These are phyloP conservation scores for Neurospora sp. DNA, from an alignment of 495 filamentous ascomycete species.

Conservation along the genomic window DNA sequence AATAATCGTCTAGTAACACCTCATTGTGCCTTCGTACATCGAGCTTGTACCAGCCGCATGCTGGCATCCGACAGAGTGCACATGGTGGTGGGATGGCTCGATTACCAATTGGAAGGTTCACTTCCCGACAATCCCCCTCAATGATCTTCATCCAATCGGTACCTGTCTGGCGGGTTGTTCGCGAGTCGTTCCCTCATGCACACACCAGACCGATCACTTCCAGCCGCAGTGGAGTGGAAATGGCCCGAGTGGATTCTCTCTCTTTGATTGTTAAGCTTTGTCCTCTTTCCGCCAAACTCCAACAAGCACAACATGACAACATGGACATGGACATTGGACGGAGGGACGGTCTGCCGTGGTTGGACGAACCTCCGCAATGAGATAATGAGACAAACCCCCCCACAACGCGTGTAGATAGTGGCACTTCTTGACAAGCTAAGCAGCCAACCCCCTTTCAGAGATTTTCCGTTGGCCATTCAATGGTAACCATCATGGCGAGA, in stretches of 20 bases:
- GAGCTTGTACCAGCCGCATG: neutral
- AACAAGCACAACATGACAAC: neutral
- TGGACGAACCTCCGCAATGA: neutral
- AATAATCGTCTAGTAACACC: too few species aligned
- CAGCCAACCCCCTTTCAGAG: neutral
- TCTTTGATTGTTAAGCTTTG: neutral
- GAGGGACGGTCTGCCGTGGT: neutral
- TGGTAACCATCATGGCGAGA: neutral
- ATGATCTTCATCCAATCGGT: neutral
- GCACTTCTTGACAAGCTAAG: neutral
- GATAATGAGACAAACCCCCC: neutral
- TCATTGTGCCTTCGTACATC: neutral
- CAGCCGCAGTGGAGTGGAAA: neutral
- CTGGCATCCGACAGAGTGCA: neutral
- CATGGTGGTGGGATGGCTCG: neutral
- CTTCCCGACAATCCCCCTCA: neutral
- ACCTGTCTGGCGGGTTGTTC: neutral
- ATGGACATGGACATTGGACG: neutral
- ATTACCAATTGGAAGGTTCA: neutral
- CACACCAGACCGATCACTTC: neutral
- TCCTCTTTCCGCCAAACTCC: neutral
- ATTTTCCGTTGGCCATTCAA: neutral
- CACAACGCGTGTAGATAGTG: neutral
- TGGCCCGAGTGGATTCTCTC: neutral
- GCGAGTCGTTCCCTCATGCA: neutral